Evolutionary conservation across 805 yeast genomes (phyloP).

Genomic region (Kuraishia cidri): DNA sequence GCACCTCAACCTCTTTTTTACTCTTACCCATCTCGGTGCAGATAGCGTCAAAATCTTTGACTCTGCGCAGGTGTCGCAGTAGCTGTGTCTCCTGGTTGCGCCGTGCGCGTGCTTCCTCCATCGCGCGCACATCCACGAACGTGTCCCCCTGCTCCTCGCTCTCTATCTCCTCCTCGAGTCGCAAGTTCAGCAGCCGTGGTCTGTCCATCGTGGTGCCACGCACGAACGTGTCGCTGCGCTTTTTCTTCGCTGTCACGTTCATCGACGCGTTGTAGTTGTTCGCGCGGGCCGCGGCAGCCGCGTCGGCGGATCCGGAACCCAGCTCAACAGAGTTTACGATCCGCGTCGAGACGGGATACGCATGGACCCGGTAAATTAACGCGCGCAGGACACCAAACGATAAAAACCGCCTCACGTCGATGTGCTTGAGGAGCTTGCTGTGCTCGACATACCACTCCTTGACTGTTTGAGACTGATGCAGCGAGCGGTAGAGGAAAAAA

Average conservation of each 20-base stretch:
- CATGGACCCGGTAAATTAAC: slow-evolving; percentile 68
- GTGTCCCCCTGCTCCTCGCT: slow-evolving; percentile 10
- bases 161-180: slow-evolving; percentile 6
- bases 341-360: slow-evolving; percentile 56
- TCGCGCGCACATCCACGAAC: slow-evolving; percentile 10
- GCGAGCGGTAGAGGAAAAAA: slow-evolving; percentile 66
- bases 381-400: slow-evolving; percentile 83
- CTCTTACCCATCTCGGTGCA: slow-evolving; percentile 62
- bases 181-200: background rate
- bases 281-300: slow-evolving; percentile 1
- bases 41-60: slow-evolving; percentile 53
- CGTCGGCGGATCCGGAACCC: slow-evolving; percentile 6
- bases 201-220: slow-evolving; percentile 3
- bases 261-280: slow-evolving; percentile 6
- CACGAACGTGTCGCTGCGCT: slow-evolving; percentile 3
- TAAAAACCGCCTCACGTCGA: slow-evolving; percentile 79
- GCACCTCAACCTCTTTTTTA: slow-evolving; percentile 40
- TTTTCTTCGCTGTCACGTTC: slow-evolving; percentile 4
- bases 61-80: slow-evolving; percentile 36
- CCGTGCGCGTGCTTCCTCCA: slow-evolving; percentile 11
- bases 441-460: slow-evolving; percentile 79
- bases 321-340: slow-evolving; percentile 27
- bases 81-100: slow-evolving; percentile 24
- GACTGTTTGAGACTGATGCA: slow-evolving; percentile 70
- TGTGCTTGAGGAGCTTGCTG: slow-evolving; percentile 40